Evolutionary conservation across 768 basidiomycete genomes (phyloP), one percentile per base, ranked within the genome.

Genomic region (Termitomyces sp.): DNA sequence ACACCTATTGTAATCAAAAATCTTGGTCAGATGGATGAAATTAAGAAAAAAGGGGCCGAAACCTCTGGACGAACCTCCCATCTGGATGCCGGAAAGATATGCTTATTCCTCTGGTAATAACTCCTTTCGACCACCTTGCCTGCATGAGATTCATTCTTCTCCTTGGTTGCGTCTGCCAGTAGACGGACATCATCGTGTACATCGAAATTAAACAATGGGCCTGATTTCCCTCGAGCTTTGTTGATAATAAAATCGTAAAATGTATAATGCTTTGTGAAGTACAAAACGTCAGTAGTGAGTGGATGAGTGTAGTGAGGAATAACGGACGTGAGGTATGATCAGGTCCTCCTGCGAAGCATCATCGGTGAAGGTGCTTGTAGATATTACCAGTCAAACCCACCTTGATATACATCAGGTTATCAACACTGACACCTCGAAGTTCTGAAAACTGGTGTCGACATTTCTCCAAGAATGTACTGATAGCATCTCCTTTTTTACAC

Each of bases 341-440:
- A 99, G 76, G 67, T 99, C 97, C 77, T 99, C 97, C 90, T 97
- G 63, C 38, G 58, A 55, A 19, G 19, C 3, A 56, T 47, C 14
- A 40, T 23, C 44, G 57, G 23, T 33, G 51, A 26, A 43, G 12
- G 6, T 37, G 21, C 21, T 26, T 38, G 45, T 28, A 41, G 31
- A 17, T 26, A 30, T 10, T 41, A 50, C 8, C 14, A 8, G 5
- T 15, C 5, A 50, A 40, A 56, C 79, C 54, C 57, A 89, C 91
- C 83, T 98, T 98, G 72, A 99, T 83, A 73, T 98, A 99, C 95
- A 98, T 98, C 38, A 99, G 72, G 68, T 98, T 99, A 71, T 99
- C 97, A 19, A 91, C 94, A 54, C 85, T 90, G 48, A 94, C 84
- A 9, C 88, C 87, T 53, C 95, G 75, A 40, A 99, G 79, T 71